Conservation (phyloP, 179 eudicot genomes). For the Silene vulgaris region DNA sequence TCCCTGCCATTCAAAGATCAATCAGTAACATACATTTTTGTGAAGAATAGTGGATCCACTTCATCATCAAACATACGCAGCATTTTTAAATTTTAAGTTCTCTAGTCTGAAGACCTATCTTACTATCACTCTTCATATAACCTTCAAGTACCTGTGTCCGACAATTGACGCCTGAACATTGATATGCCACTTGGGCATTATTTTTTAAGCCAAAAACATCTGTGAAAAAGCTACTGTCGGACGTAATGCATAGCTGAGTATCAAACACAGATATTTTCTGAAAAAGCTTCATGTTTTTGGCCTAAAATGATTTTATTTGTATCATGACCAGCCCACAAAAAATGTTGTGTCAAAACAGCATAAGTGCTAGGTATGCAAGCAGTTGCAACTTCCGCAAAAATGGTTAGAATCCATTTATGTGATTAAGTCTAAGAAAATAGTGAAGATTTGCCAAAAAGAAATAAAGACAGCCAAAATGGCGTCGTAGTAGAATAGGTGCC, state of each 20-base stretch:
- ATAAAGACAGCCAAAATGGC: too few relatives aligned
- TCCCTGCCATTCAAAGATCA: conserved; percentile 52
- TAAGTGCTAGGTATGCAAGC: neutral
- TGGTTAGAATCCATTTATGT: too few relatives aligned
- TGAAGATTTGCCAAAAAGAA: neutral
- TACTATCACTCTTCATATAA: too few relatives aligned
- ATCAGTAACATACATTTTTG: neutral
- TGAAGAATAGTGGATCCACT: neutral
- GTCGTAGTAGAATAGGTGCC: neutral
- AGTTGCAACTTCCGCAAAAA: too few relatives aligned
- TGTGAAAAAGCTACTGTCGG: neutral
- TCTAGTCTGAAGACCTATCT: too few relatives aligned
- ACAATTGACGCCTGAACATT: too few relatives aligned
- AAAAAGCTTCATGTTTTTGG: neutral
- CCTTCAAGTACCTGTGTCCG: too few relatives aligned
- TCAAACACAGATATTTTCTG: neutral
- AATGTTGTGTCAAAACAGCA: neutral
- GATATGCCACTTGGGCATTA: too few relatives aligned
- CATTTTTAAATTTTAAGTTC: too few relatives aligned
- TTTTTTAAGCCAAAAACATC: too few relatives aligned
- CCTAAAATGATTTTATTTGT: neutral
- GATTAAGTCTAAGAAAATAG: too few relatives aligned
- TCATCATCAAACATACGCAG: too few relatives aligned
- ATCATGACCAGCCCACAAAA: neutral
- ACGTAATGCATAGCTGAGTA: neutral